Conservation (phyloP, 148 eudicot species). For the Amaranthus hypochondriacus region DNA sequence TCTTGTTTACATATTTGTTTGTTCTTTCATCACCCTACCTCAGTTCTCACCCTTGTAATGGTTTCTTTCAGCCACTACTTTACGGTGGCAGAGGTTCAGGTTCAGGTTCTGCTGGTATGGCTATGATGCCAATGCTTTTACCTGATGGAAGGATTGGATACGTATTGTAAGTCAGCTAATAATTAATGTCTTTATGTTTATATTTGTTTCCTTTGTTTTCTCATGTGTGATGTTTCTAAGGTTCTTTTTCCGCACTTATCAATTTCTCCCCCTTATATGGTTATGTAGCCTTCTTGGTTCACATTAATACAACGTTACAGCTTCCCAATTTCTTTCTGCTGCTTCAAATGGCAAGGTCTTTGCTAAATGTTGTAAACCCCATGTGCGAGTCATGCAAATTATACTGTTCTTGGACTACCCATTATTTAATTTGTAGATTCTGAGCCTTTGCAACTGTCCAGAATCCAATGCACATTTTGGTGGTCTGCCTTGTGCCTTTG, state of each 20-base stretch:
- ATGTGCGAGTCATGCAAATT: no score
- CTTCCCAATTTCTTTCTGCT: no score
- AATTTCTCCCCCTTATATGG: no score
- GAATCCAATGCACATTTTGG: no score
- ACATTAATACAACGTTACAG: no score
- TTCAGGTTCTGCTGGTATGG: constrained; percentile 59
- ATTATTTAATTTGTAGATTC: no score
- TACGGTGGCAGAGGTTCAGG: constrained; percentile 75
- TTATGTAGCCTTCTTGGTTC: no score
- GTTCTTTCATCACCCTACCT: background rate
- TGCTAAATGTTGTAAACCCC: no score
- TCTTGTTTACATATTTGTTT: background rate
- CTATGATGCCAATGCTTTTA: constrained; percentile 98
- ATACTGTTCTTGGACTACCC: no score
- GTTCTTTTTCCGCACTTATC: background rate
- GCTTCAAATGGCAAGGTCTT: no score
- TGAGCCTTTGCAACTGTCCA: no score
- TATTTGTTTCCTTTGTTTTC: background rate
- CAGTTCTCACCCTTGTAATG: constrained; percentile 9
- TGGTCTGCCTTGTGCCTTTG: no score
- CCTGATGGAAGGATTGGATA: constrained; percentile 97
- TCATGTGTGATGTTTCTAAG: background rate
- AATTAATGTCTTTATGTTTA: background rate
- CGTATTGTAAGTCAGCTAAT: constrained; percentile 64
- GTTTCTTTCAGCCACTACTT: constrained; percentile 56